Evolutionary conservation across 1,139 yeast species (phyloP), one percentile per base, ranked within the genome.

Genomic region (Yamadazyma spencermartinsiae): DNA sequence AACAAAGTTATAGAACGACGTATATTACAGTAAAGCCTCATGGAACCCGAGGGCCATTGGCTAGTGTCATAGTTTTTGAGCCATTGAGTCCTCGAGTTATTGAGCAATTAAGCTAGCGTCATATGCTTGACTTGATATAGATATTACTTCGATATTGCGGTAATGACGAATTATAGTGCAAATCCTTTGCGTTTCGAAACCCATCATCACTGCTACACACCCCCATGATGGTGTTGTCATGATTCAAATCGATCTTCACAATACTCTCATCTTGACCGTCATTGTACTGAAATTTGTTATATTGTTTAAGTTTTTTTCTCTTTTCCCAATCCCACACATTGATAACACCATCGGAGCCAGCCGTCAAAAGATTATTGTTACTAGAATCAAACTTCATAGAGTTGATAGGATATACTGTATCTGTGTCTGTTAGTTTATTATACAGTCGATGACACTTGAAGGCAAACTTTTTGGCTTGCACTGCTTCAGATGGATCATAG

Each of bases 341-440:
- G 1, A 88, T 77, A 31, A 75, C 65, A 0, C 88, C 82, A 58
- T 89, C 96, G 0, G 90, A 80, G 0, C 95, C 96, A 1, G 82
- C 87, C 0, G 96, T 85, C 55, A 79, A 82, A 23, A 87, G 66
- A 0, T 79, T 71, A 13, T 66, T 63, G 40, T 63, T 61, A 27
- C 46, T 50, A 2, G 73, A 72, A 46, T 76, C 76, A 52, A 84
- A 83, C 11, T 70, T 69, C 7, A 88, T 55, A 0, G 86, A 71
- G 49, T 87, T 86, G 8, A 90, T 89, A 0, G 96, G 95, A 33
- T 78, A 82, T 1, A 86, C 95, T 35, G 80, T 61, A 46, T 82
- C 90, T 4, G 70, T 68, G 21, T 75, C 77, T 19, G 68, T 63
- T 25, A 48, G 43, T 37, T 63, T 61, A 42, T 74, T 74, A 20